Evolutionary conservation across 108 stramenopile genomes (phyloP), one percentile per base, ranked within the genome.

Genomic region (Hondaea fermentalgiana): DNA sequence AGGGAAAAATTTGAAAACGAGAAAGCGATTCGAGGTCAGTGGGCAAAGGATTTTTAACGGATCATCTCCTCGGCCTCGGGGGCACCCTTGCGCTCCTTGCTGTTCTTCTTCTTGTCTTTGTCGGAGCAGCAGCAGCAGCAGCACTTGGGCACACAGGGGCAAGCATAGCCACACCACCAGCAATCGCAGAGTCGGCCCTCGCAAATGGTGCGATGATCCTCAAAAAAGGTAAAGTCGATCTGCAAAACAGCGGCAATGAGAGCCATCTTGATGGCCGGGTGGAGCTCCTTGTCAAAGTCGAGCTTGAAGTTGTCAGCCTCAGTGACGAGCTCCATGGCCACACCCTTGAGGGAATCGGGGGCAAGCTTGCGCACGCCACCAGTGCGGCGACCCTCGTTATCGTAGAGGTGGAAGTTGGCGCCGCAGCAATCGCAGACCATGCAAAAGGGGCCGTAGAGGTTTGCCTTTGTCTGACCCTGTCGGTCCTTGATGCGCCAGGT

Each of bases 231-330:
- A 53, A 83, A 83, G 51, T 83, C 76, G 51, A 83, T 83, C 28
- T 83, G 76, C 8, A 83, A 45, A 35, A 28, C 28, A 6, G 76
- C 76, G 16, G 76, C 76, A 47, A 83, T 83, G 49, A 83, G 76
- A 4, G 76, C 76, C 76, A 83, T 83, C 51, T 83, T 83, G 76
- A 83, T 83, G 76, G 76, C 28, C n/a, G 76, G 76, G 76, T 83
- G 23, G 23, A 83, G n/a, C 6, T 83, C 51, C 76, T 83, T 83
- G 76, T 53, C 23, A 23, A 83, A 83, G 23, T 83, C 76, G 51
- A 83, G 76, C 76, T 83, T 47, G 51, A 53, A 83, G 76, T 83
- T 83, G 76, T 83, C 76, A 53, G 76, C 76, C 45, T 83, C 76
- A 35, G 76, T 53, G 76, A 53, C 45, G 4, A 83, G n/a, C 51